A percentile compares a stretch with the other conserved stretches of the same genome.
Evolutionary conservation across 495 filamentous ascomycete species (phyloP).

Genomic region (Aspergillus biplanus): DNA sequence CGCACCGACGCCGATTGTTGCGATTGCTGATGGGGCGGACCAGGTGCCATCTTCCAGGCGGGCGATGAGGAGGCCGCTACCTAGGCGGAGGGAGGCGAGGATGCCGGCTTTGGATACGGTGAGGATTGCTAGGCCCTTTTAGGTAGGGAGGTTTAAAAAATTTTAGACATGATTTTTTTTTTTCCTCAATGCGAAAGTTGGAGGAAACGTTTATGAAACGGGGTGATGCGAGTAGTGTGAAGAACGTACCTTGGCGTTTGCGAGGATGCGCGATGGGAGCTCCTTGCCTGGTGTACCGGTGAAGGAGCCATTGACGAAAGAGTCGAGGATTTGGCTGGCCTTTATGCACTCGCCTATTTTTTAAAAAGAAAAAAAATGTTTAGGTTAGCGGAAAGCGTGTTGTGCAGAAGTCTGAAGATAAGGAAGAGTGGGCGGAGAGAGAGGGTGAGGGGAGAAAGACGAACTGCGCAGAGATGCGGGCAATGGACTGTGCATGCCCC

Average conservation of each 20-base stretch:
- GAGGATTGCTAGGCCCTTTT: slow-evolving; percentile 85
- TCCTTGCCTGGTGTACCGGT: slow-evolving; percentile 88
- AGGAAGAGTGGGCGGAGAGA: background rate
- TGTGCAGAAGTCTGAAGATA: slow-evolving; percentile 3
- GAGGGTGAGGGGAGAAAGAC: slow-evolving; percentile 19
- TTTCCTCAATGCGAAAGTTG: background rate
- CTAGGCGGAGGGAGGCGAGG: slow-evolving; percentile 82
- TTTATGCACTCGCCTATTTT: slow-evolving; percentile 75
- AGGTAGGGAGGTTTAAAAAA: background rate
- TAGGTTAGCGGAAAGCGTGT: background rate
- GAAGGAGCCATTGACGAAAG: slow-evolving; percentile 85
- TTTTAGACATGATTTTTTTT: background rate
- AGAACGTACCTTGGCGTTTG: slow-evolving; percentile 74
- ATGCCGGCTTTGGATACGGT: slow-evolving; percentile 92
- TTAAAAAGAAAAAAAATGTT: background rate
- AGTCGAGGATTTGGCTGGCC: slow-evolving; percentile 81
- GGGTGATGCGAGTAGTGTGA: background rate
- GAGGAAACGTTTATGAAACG: background rate
- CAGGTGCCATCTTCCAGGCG: slow-evolving; percentile 81
- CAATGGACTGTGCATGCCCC: slow-evolving; percentile 64
- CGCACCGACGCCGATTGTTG: slow-evolving; percentile 80
- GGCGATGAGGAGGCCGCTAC: slow-evolving; percentile 90
- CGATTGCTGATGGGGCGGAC: slow-evolving; percentile 89
- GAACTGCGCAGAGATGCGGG: slow-evolving; percentile 60
- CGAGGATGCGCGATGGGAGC: slow-evolving; percentile 80